Evolutionary conservation across 805 yeast genomes (phyloP).

Genomic region (Metschnikowia rubicola): DNA sequence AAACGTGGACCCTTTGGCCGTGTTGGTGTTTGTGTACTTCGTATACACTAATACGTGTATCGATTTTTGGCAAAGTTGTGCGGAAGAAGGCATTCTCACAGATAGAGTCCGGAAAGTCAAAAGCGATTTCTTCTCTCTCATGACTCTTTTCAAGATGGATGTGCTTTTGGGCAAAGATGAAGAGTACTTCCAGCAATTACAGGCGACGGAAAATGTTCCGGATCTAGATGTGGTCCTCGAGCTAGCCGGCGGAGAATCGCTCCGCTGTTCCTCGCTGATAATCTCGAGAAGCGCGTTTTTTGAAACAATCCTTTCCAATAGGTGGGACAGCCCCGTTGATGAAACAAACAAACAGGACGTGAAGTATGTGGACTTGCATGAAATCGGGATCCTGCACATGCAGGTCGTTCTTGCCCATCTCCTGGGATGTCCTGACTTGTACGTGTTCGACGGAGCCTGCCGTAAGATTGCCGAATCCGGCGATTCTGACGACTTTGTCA

Average conservation of each 20-base stretch:
- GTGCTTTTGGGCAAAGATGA: constrained; percentile 10
- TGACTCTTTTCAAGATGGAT: constrained; percentile 18
- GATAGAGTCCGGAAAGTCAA: constrained; percentile 26
- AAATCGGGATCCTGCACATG: constrained; percentile 43
- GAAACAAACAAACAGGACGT: constrained; percentile 9
- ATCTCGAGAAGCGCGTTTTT: constrained; percentile 59
- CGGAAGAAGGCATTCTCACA: constrained; percentile 21
- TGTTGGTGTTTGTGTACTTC: constrained; percentile 41
- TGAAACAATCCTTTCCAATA: constrained; percentile 49
- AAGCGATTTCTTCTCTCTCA: constrained; percentile 24
- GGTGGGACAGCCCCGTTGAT: constrained; percentile 42
- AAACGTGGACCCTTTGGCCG: constrained; percentile 32
- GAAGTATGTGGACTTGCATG: constrained; percentile 40
- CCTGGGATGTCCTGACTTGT: constrained; percentile 49
- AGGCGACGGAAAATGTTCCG: constrained; percentile 16
- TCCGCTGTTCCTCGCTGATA: constrained; percentile 52
- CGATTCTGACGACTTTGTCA: constrained; percentile 44
- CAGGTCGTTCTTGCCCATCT: constrained; percentile 49
- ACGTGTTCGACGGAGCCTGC: constrained; percentile 31
- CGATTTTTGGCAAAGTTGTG: constrained; percentile 45
- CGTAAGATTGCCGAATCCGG: constrained; percentile 1
- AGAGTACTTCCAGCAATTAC: constrained; percentile 7
- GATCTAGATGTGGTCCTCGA: constrained; percentile 42
- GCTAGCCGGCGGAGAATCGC: constrained; percentile 45
- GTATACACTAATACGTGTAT: constrained; percentile 47